Evolutionary conservation across 257 asterid species (phyloP), one percentile per base, ranked within the genome.

Genomic region (Marsdenia floribunda): DNA sequence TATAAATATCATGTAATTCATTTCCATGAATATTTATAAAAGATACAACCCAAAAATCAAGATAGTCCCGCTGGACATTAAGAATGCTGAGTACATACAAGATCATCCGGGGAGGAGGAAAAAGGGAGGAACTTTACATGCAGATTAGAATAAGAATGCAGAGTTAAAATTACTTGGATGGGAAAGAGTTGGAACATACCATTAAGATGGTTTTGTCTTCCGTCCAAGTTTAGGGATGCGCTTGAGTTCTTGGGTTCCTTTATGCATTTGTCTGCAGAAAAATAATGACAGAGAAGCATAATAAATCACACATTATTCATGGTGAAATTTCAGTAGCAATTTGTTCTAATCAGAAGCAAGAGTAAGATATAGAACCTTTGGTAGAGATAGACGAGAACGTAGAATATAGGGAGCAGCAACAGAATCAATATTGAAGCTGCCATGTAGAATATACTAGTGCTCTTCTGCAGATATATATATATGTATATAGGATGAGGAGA

Each of bases 321-420:
- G 18, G 67, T 66, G 37, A 49, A 74, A 47, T 46, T 40, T 35
- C 47, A 61, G 37, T 37, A 57, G 61, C 11, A 44, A 52, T 50
- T 26, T 59, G 29, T 24, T 40, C 7, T 44, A 6, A 11, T 68
- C 53, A 75, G 59, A 72, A 80, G 76, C 67, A 44, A 65, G 77
- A 81, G 60, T 54, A 44, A 44, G 49, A 44, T 44, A 44, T 6
- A 44, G n/a, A 24, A 93, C 98, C 93, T 90, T 83, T 84, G 96
- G 73, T 83, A 84, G 81, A 93, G 73, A 86, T 85, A 91, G 26
- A 87, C 96, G 50, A 91, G 80, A 75, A 82, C 26, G 85, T 91
- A 91, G 80, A 88, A 93, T 78, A 91, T 68, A 38, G 98, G 98
- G 69, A 91, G 96, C 88, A 93, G 86, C 91, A 93, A 85, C 90